Base-by-base conservation (phyloP, 805 yeast genomes). In the Ogataea ramenticola region DNA sequence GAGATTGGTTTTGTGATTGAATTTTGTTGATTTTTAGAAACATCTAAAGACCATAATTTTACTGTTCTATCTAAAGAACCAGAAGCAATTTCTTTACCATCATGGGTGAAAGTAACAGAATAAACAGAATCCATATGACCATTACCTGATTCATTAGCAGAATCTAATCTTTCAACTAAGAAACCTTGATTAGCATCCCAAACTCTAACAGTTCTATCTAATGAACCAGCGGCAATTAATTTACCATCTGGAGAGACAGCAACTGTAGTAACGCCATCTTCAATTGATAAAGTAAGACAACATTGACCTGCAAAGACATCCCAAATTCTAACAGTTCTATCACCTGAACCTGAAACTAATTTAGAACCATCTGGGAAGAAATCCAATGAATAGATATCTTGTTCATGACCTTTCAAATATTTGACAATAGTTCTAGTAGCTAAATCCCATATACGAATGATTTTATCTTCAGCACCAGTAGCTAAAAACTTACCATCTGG, bases 221-320 rank as follows among this genome's bases (percentile, higher is more conserved):
- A 77, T 31, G 96, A 86, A 41, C 99, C 99, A 16, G 97, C 98
- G 34, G 97, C 98, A 56, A 93, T 88, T 55, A 81, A 78, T 54
- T 82, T 79, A 34, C 97, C 96, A 64, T 91, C 95, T 41, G 97
- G 97, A 9, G 96, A 86, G 36, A 91, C 91, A 19, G 97, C 96
- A 39, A 91, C 97, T 0, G 99, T 91, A 44, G 99, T 91, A 43
- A 91, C 98, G 54, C 99, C 99, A 63, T 91, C 98, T 66, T 91
- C 97, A 56, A 91, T 90, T 16, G 89, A 79, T 52, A 91, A 72
- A 39, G 96, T 89, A 58, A 89, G 73, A 20, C 89, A 80, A 63
- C 96, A 87, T 67, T 86, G 89, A 21, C 96, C 93, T 34, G 88
- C 77, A 54, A 86, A 79, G 60, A 90, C 76, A 65, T 91, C 96